These are phyloP conservation scores for Populus ilicifolia DNA, from an alignment of 345 rosid genomes.

Conservation along the genomic window DNA sequence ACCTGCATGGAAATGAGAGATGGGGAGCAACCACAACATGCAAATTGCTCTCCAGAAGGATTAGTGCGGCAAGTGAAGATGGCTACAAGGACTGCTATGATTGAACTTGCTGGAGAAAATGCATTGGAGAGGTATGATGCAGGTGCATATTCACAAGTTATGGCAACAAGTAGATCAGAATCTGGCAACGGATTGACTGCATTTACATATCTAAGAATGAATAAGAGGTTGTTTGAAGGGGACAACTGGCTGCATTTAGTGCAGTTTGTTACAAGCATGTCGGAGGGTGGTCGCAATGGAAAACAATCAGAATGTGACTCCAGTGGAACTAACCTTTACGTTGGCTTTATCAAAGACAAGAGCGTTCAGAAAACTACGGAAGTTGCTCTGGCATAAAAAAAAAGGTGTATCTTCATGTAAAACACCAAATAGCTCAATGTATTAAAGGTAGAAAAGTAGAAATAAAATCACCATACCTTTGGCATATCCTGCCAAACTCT, in stretches of 20 bases:
- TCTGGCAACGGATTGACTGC: constrained; percentile 74
- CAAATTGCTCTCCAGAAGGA: constrained; percentile 89
- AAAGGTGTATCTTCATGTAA: neutral
- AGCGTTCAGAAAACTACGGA: constrained; percentile 31
- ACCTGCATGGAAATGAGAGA: constrained; percentile 99
- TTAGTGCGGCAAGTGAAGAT: constrained; percentile 78
- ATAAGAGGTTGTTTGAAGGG: constrained; percentile 77
- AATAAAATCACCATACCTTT: constrained; percentile 14
- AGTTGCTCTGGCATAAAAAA: constrained; percentile 44
- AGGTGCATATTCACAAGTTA: constrained; percentile 63
- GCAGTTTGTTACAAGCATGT: constrained; percentile 78
- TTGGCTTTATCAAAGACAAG: constrained; percentile 55
- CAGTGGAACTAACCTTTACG: constrained; percentile 51
- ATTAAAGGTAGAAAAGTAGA: constrained; percentile 7
- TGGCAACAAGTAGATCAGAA: constrained; percentile 67
- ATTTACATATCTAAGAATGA: constrained; percentile 85
- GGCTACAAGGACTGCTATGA: constrained; percentile 55
- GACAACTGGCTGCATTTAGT: constrained; percentile 75
- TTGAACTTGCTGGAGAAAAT: constrained; percentile 84
- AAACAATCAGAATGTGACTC: constrained; percentile 52
- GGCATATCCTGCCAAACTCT: constrained; percentile 23
- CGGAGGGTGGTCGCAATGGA: constrained; percentile 55
- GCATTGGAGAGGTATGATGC: constrained; percentile 86
- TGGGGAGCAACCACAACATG: constrained; percentile 59
- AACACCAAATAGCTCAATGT: neutral